These are phyloP conservation scores for Neoboletus subvelutipes DNA, from an alignment of 768 basidiomycete species.

Conservation along the genomic window DNA sequence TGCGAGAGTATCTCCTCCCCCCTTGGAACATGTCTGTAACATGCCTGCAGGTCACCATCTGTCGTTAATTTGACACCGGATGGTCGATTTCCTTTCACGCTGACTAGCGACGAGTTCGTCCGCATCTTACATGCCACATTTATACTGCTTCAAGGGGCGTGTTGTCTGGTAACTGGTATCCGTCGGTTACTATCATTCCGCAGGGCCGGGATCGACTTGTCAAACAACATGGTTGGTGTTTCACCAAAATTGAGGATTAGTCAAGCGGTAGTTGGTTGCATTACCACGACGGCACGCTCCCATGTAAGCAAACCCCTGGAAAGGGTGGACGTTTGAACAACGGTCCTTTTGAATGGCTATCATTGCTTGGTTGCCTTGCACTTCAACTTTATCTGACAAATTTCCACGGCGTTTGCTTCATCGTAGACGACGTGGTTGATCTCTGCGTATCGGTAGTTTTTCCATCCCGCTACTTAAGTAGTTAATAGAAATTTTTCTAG, in stretches of 20 bases:
- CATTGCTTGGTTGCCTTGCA: neutral
- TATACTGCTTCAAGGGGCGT: slow-evolving; percentile 11
- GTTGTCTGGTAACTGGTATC: slow-evolving; percentile 6
- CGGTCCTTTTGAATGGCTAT: neutral
- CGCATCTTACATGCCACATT: neutral
- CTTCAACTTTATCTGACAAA: neutral
- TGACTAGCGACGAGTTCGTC: neutral
- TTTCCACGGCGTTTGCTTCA: neutral
- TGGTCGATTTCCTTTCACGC: slow-evolving; percentile 1
- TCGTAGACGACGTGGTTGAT: neutral
- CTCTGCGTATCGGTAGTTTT: neutral
- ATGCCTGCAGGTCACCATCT: slow-evolving; percentile 11
- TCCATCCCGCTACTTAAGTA: neutral
- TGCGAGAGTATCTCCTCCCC: slow-evolving; percentile 16
- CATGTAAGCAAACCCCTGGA: neutral
- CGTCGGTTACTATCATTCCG: slow-evolving; percentile 4
- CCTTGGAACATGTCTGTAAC: slow-evolving; percentile 17
- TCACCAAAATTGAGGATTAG: neutral
- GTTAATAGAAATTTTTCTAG: neutral
- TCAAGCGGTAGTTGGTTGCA: neutral
- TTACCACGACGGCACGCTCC: neutral
- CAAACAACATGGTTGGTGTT: neutral
- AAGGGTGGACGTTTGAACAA: neutral
- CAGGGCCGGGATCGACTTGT: slow-evolving; percentile 1
- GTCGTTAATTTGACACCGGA: slow-evolving; percentile 11